phyloP scores from a whole-genome alignment of 2,329 filamentous ascomycete species.

The Macrophomina pseudophaseolina region DNA sequence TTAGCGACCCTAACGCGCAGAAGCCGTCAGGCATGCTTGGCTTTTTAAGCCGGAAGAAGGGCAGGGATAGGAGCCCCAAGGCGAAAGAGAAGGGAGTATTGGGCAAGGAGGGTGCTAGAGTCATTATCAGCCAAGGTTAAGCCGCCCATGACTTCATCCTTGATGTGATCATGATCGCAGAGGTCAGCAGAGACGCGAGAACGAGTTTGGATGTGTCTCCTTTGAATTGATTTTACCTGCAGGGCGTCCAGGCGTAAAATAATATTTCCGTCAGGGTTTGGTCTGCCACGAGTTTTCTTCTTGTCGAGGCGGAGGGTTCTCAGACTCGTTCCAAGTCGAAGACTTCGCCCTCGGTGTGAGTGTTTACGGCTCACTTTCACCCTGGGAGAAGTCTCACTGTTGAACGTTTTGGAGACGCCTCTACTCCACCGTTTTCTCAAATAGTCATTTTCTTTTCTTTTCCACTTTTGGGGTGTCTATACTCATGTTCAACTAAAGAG shows the following conservation, averaged over 20 bases:
- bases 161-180: conserved; percentile 14
- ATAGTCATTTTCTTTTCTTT: neutral
- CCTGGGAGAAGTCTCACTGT: neutral
- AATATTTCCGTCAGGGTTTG: conserved; percentile 19
- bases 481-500: conserved; percentile 25
- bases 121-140: conserved; percentile 53
- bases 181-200: conserved; percentile 18
- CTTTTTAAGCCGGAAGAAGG: conserved; percentile 88
- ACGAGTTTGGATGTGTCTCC: conserved; percentile 25
- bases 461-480: conserved; percentile 11
- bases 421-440: neutral
- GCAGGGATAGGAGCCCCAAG: conserved; percentile 88
- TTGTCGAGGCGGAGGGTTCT: conserved; percentile 4
- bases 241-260: conserved; percentile 25
- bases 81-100: conserved; percentile 91
- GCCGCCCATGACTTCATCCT: neutral
- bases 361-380: conserved; percentile 1
- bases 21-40: conserved; percentile 82
- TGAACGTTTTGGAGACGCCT: conserved; percentile 5
- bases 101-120: conserved; percentile 89
- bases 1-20: conserved; percentile 41
- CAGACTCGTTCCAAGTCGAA: conserved; percentile 1
- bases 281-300: conserved; percentile 19
- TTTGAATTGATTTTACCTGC: conserved; percentile 21
- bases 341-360: neutral